Percentiles rank a stretch among this genome's conserved stretches.
Conservation (phyloP, 257 asterid species). For the Solanum virginianum region DNA sequence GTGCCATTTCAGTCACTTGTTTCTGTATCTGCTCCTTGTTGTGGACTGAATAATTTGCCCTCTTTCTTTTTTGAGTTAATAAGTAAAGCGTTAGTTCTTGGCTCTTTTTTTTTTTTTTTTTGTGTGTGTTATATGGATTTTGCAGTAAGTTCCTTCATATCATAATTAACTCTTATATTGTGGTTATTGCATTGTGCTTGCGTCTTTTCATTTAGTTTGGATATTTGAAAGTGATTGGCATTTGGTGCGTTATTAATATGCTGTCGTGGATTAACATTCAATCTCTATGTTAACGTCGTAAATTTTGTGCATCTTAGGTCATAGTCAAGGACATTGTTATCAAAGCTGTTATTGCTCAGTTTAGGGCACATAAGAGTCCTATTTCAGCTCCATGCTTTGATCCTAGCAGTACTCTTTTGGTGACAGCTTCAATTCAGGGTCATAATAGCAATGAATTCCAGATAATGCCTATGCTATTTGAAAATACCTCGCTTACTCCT, state of each 20-base stretch:
- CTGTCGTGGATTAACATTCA: not conserved
- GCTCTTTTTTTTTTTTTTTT: not conserved
- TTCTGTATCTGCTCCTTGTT: not conserved
- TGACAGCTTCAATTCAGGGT: conserved; percentile 83
- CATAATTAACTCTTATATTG: not conserved
- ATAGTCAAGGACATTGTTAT: conserved; percentile 67
- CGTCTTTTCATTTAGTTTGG: not conserved
- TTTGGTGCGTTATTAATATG: not conserved
- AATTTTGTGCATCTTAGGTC: conserved; percentile 42
- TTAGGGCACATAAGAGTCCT: conserved; percentile 88
- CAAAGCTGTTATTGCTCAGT: conserved; percentile 65
- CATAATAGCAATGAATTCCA: conserved; percentile 74
- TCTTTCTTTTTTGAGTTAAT: not conserved
- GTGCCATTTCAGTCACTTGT: not conserved
- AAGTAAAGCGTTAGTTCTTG: not conserved
- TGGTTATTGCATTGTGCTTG: not conserved
- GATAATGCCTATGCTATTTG: conserved; percentile 33
- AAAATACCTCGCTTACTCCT: conserved; percentile 14
- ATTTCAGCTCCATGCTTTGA: conserved; percentile 39
- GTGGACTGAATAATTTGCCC: not conserved
- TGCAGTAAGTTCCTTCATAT: not conserved
- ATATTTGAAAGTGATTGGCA: not conserved
- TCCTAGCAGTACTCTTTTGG: conserved; percentile 41
- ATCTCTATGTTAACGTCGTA: conserved; percentile 7
- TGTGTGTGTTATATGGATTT: not conserved